Percentiles rank a stretch among this genome's conserved stretches.
phyloP scores from a whole-genome alignment of 2,329 filamentous ascomycete species.

The Proliferodiscus dingleyae region DNA sequence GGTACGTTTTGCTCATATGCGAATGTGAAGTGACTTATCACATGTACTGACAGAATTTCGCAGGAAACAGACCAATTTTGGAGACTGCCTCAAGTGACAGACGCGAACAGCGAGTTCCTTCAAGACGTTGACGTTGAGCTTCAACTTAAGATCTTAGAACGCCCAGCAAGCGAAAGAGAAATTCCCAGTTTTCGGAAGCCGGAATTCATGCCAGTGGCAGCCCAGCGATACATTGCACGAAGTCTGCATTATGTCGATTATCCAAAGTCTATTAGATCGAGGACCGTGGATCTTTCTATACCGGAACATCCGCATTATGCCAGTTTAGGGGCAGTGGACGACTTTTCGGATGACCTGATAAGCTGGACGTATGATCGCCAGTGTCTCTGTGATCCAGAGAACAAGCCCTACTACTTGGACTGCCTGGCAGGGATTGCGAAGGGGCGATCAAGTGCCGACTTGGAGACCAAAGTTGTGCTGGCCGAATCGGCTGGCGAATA shows the following conservation, averaged over 20 bases:
- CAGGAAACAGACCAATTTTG: constrained; percentile 30
- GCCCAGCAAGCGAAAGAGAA: constrained; percentile 13
- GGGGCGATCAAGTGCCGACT: constrained; percentile 43
- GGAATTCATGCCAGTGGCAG: constrained; percentile 11
- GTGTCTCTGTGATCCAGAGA: constrained; percentile 47
- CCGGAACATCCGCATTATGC: constrained; percentile 45
- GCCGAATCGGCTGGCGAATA: constrained; percentile 55
- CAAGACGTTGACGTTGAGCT: constrained; percentile 59
- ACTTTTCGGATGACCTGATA: constrained; percentile 59
- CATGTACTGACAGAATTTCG: constrained; percentile 23
- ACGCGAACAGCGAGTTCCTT: constrained; percentile 36
- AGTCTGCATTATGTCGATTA: constrained; percentile 28
- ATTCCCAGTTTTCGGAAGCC: background rate
- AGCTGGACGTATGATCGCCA: constrained; percentile 60
- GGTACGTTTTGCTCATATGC: constrained; percentile 31
- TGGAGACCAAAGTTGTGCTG: constrained; percentile 53
- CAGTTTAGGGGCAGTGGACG: constrained; percentile 55
- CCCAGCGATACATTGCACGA: constrained; percentile 23
- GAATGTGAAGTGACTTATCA: constrained; percentile 6
- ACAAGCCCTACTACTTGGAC: constrained; percentile 58
- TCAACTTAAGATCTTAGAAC: constrained; percentile 17
- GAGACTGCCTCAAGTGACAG: constrained; percentile 25
- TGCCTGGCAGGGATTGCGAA: constrained; percentile 57
- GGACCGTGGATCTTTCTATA: constrained; percentile 34
- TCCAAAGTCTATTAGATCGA: constrained; percentile 18